These are phyloP conservation scores for Blastobotrys persicus DNA, from an alignment of 1,139 yeast genomes.

Conservation along the genomic window DNA sequence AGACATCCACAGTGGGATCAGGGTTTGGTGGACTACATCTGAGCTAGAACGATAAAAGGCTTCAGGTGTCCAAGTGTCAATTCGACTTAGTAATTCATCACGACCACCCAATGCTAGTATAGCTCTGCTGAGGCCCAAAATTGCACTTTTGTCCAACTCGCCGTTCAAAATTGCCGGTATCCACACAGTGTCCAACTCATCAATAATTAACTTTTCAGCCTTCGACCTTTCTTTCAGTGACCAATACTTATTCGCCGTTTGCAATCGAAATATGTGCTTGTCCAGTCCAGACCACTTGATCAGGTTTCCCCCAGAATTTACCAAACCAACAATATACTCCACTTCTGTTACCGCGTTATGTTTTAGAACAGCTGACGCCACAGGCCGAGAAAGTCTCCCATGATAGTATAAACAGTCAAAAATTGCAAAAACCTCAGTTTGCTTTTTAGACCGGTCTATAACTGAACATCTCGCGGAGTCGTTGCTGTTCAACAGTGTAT, in stretches of 20 bases:
- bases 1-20: slow-evolving; percentile 24
- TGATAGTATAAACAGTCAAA: slow-evolving; percentile 29
- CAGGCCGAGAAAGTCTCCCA: slow-evolving; percentile 23
- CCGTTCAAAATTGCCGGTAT: slow-evolving; percentile 21
- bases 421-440: slow-evolving; percentile 18
- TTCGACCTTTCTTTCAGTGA: slow-evolving; percentile 19
- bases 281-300: slow-evolving; percentile 27
- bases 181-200: slow-evolving; percentile 26
- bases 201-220: slow-evolving; percentile 25
- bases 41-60: slow-evolving; percentile 11
- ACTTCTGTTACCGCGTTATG: slow-evolving; percentile 22
- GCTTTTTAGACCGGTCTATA: slow-evolving; percentile 16
- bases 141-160: slow-evolving; percentile 19
- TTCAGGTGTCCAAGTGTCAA: slow-evolving; percentile 14
- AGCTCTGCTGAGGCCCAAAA: slow-evolving; percentile 23
- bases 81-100: slow-evolving; percentile 12
- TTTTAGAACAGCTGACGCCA: slow-evolving; percentile 26
- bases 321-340: slow-evolving; percentile 23
- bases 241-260: slow-evolving; percentile 31
- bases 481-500: slow-evolving; percentile 9
- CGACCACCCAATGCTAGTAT: slow-evolving; percentile 22
- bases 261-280: slow-evolving; percentile 26
- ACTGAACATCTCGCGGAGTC: slow-evolving; percentile 13
- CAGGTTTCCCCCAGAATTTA: slow-evolving; percentile 25
- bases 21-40: slow-evolving; percentile 9